Base-by-base conservation (phyloP, 2,329 filamentous ascomycete genomes). In the Bipolaris gigantea region DNA sequence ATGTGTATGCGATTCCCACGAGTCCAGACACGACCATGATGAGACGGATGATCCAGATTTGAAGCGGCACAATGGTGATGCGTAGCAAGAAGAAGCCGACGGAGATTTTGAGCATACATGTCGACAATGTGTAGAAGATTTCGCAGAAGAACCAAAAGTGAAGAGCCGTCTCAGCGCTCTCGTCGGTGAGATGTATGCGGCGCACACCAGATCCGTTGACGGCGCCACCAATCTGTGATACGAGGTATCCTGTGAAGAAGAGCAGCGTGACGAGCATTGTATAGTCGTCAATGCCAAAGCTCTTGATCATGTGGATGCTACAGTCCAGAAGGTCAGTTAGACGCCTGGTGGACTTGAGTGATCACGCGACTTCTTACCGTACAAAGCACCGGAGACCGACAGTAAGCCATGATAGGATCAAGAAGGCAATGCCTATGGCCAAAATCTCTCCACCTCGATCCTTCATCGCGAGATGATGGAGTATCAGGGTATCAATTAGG, bases 141-240 rank as follows among this genome's bases (percentile, higher is more conserved):
- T 83, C 81, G 61, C 80, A 81, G 35, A 83, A 77, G 74, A 76
- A 83, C 81, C 81, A 84, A 59, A 64, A 75, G 60, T 67, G 61
- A 5, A 72, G 54, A 15, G 67, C 70, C 16, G 40, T 67, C 51
- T 69, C 49, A 3, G 65, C 66, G n/a, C 48, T 56, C 16, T 57
- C 58, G 27, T 67, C 64, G 7, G 67, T 63, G 27, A 77, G 62
- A 7, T 72, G 61, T 23, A 55, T 52, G 3, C 73, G 62, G 42
- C 66, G 70, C 53, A 66, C 60, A 33, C 75, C 75, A 7, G 72
- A 74, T 27, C 75, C 75, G 53, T 77, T 68, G 15, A 64, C 47
- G 7, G 75, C 65, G 23, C 74, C 75, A 23, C 70, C 74, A n/a
- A 68, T 55, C 46, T 68, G 65, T 41, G 59, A 63, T n/a, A 50